Evolutionary conservation across 495 filamentous ascomycete species (phyloP), one percentile per base, ranked within the genome.

Genomic region (Lentithecium fluviatile): DNA sequence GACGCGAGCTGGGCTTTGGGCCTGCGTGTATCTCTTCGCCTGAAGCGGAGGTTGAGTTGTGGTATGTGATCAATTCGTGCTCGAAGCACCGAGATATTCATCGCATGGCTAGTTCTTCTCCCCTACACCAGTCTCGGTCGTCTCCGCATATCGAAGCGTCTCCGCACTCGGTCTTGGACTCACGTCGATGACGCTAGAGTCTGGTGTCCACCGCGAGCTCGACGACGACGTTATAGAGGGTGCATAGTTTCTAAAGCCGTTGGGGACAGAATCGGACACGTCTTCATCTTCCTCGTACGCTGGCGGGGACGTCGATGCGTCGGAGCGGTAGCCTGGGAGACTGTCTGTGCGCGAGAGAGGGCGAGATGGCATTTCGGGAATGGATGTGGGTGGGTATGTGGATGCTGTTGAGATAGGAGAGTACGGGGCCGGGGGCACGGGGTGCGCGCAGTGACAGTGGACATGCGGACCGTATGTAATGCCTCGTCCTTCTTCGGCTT

Each of bases 161-260:
- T 75, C 73, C 36, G 48, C 64, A 49, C 73, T 75, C 20, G 60
- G 52, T 23, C 73, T 43, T 13, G 70, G 68, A 42, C 68, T 71
- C 36, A 70, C 58, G 23, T 71, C 70, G 40, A 69, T 42, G 15
- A 75, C 58, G 38, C 73, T 75, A 42, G 67, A 71, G 10, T 65
- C 70, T 5, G 69, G 70, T 40, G 73, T 71, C 58, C 61, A 70
- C 40, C 51, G 45, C 48, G 29, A 53, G 17, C 51, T 51, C 8
- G 23, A 45, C 8, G 56, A 50, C 11, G 65, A 61, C 6, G 62
- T 55, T 1, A 58, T 52, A 13, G 50, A 59, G 6, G 69, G 67
- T 6, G 64, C 58, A 48, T 70, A 70, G 12, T 54, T 56, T 11
- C 64, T 46, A 50, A 71, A 74, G 12, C 66, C 70, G 53, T 74